These are phyloP conservation scores for Chlamydomonas reinhardtii DNA, from an alignment of 163 green algal species.

Conservation along the genomic window DNA sequence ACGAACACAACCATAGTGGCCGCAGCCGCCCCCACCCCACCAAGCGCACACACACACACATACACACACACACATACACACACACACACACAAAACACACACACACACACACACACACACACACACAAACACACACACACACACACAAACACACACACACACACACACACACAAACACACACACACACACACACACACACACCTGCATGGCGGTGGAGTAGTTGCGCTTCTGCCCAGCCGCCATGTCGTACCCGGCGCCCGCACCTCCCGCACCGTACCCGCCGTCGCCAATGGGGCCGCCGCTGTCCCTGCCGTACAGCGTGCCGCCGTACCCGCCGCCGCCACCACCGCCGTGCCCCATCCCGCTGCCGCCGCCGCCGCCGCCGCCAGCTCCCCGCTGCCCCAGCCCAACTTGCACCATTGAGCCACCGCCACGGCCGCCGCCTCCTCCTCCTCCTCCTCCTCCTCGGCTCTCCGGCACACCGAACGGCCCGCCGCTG, in stretches of 20 bases:
- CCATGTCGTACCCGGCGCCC: constrained; percentile 28
- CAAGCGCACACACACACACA: too few relatives aligned
- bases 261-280: constrained; percentile 1
- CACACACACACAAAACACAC: too few relatives aligned
- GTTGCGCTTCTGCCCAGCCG: constrained; percentile 39
- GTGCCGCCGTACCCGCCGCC: not conserved
- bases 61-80: too few relatives aligned
- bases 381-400: too few relatives aligned
- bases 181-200: too few relatives aligned
- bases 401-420: constrained; percentile 10
- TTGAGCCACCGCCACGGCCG: not conserved
- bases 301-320: constrained; percentile 18
- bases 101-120: too few relatives aligned
- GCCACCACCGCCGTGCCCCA: not conserved
- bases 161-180: too few relatives aligned
- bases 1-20: too few relatives aligned
- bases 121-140: too few relatives aligned
- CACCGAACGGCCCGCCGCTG: too few relatives aligned
- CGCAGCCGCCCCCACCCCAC: too few relatives aligned
- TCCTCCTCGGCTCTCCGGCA: not conserved
- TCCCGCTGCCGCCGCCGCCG: not conserved
- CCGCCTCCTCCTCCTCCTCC: not conserved
- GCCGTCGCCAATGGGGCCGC: not conserved
- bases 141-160: too few relatives aligned
- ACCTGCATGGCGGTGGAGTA: constrained; percentile 49